A percentile compares a stretch with the other conserved stretches of the same genome.
phyloP scores from a whole-genome alignment of 139 green algal species.

The Limnomonas spitsbergensis region DNA sequence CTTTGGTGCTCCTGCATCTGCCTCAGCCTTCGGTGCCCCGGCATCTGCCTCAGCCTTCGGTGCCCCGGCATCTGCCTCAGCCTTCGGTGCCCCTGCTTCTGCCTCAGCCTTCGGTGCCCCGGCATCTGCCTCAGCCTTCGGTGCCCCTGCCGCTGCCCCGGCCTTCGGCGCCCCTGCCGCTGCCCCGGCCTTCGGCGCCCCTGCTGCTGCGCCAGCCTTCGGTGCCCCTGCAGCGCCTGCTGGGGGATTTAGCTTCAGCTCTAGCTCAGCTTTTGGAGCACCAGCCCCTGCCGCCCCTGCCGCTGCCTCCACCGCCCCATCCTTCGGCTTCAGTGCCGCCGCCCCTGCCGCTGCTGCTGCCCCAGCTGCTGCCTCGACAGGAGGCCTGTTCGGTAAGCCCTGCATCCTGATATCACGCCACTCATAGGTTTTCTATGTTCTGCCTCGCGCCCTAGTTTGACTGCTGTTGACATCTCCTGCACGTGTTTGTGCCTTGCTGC shows the following conservation, averaged over 20 bases:
- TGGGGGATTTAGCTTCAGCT: neutral
- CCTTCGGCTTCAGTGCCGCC: neutral
- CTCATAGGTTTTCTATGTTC: too few species aligned
- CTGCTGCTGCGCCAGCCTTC: neutral
- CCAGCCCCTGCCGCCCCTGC: neutral
- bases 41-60: too few species aligned
- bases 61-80: conserved; percentile 9
- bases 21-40: too few species aligned
- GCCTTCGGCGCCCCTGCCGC: conserved; percentile 25
- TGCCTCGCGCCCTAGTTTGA: too few species aligned
- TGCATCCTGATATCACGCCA: too few species aligned
- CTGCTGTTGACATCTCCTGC: too few species aligned
- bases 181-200: conserved; percentile 3
- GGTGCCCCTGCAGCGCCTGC: neutral
- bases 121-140: conserved; percentile 5
- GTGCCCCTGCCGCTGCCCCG: neutral
- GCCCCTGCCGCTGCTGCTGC: neutral
- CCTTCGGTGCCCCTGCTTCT: neutral
- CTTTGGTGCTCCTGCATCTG: too few species aligned
- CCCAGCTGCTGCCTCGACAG: neutral
- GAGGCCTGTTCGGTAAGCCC: neutral
- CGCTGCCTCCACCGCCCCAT: neutral
- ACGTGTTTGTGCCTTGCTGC: too few species aligned
- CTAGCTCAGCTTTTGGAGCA: neutral
- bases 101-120: conserved; percentile 1